phyloP scores from a whole-genome alignment of 768 basidiomycete species.

The Boletus pseudo-olivaceus region DNA sequence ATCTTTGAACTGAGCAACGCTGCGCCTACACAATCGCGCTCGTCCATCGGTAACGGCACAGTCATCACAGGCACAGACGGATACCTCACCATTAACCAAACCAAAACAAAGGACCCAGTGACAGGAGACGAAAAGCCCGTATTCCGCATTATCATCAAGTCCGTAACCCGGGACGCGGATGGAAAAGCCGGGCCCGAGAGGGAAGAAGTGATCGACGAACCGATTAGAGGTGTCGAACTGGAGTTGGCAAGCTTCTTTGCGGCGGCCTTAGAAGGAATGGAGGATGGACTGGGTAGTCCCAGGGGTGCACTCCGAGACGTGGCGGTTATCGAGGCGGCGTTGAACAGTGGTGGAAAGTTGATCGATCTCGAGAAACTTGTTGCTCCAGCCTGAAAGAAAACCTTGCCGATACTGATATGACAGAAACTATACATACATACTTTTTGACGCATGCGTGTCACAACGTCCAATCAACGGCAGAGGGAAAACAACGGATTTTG shows the following conservation, averaged over 20 bases:
- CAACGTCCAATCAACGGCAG: background rate
- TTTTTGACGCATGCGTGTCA: background rate
- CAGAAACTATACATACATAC: background rate
- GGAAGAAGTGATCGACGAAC: conserved; percentile 46
- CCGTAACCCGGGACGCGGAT: conserved; percentile 17
- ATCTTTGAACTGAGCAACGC: conserved; percentile 63
- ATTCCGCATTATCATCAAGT: conserved; percentile 40
- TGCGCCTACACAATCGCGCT: conserved; percentile 44
- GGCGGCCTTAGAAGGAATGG: conserved; percentile 43
- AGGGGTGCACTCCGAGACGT: conserved; percentile 67
- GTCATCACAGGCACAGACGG: conserved; percentile 63
- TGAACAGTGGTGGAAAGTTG: conserved; percentile 60
- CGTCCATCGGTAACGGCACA: conserved; percentile 25
- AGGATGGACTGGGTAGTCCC: conserved; percentile 59
- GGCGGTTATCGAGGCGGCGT: conserved; percentile 72
- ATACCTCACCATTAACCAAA: conserved; percentile 48
- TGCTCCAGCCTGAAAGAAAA: background rate
- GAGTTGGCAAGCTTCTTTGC: conserved; percentile 61
- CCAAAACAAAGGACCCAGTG: conserved; percentile 22
- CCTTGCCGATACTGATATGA: background rate
- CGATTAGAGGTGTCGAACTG: conserved; percentile 48
- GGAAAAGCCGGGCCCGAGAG: conserved; percentile 32
- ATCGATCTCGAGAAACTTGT: conserved; percentile 51
- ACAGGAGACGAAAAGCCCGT: conserved; percentile 24
- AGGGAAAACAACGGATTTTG: background rate